Percentiles rank a stretch among this genome's conserved stretches.
Conservation (phyloP, 768 basidiomycete species). For the Clitopilus passeckerianus region DNA sequence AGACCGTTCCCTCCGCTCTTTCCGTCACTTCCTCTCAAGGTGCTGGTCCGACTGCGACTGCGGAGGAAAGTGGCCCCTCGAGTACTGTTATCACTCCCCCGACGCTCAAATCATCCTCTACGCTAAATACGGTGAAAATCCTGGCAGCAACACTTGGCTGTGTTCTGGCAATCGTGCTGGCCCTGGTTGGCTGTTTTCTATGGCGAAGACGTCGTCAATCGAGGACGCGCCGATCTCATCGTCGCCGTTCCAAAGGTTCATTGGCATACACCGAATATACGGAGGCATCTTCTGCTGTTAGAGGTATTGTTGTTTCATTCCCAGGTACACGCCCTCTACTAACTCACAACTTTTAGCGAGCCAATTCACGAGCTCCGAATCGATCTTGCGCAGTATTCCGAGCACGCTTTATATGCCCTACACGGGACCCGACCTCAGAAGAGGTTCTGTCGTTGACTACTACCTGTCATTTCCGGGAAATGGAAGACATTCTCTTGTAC, state of each 20-base stretch:
- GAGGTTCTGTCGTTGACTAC: slow-evolving; percentile 13
- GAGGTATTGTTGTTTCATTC: too few species aligned
- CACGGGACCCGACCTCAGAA: slow-evolving; percentile 20
- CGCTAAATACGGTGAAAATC: slow-evolving; percentile 13
- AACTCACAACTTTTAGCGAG: slow-evolving; percentile 8
- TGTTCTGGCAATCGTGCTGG: slow-evolving; percentile 12
- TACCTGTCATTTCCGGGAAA: slow-evolving; percentile 1
- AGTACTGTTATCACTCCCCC: neutral
- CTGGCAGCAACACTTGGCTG: slow-evolving; percentile 21
- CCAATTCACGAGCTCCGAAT: slow-evolving; percentile 27
- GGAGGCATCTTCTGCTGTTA: slow-evolving; percentile 7
- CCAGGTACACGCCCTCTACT: too few species aligned
- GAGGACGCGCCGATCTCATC: neutral
- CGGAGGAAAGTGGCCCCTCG: neutral
- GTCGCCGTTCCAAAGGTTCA: slow-evolving; percentile 4
- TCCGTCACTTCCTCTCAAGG: neutral
- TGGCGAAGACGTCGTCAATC: slow-evolving; percentile 11
- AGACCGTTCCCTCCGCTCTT: neutral
- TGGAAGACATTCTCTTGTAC: neutral
- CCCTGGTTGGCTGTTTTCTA: slow-evolving; percentile 8
- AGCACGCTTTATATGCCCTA: slow-evolving; percentile 19
- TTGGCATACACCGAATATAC: slow-evolving; percentile 4
- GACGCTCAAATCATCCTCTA: neutral
- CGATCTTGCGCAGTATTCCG: slow-evolving; percentile 24
- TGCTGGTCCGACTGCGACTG: too few species aligned